Evolutionary conservation across 2,329 filamentous ascomycete genomes (phyloP).

Genomic region (Fusarium caatingaense): DNA sequence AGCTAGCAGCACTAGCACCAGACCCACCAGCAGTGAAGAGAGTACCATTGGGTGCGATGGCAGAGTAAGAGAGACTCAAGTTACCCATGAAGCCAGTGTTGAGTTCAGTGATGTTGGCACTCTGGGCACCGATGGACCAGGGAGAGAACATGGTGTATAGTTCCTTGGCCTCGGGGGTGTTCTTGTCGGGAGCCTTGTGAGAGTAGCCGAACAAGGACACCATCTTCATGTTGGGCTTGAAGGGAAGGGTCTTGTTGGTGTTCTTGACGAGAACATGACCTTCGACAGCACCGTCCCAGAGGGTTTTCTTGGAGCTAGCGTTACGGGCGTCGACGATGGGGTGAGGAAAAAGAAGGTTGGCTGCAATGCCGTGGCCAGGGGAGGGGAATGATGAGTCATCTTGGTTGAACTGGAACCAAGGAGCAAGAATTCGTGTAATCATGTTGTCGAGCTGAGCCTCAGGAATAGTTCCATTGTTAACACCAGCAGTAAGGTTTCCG

Average conservation of each 20-base stretch:
- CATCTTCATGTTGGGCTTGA: slow-evolving; percentile 12
- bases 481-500: slow-evolving; percentile 13
- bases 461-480: slow-evolving; percentile 21
- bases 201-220: slow-evolving; percentile 21
- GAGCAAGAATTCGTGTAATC: slow-evolving; percentile 13
- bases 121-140: slow-evolving; percentile 6
- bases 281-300: slow-evolving; percentile 5
- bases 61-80: slow-evolving; percentile 2
- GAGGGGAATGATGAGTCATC: not conserved
- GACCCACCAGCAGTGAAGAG: slow-evolving; percentile 12
- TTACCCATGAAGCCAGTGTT: slow-evolving; percentile 6
- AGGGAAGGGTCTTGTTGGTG: not conserved
- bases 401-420: slow-evolving; percentile 19
- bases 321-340: slow-evolving; percentile 12
- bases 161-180: not conserved
- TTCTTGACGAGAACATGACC: slow-evolving; percentile 26
- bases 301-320: not conserved
- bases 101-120: slow-evolving; percentile 10
- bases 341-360: not conserved
- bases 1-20: not conserved
- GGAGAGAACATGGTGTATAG: not conserved
- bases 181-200: slow-evolving; percentile 1
- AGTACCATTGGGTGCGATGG: slow-evolving; percentile 4
- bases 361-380: not conserved
- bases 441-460: slow-evolving; percentile 22